Percentiles rank a stretch among this genome's conserved stretches.
Conservation (phyloP, 1,139 yeast species). For the Casaregolazyma lundiana region DNA sequence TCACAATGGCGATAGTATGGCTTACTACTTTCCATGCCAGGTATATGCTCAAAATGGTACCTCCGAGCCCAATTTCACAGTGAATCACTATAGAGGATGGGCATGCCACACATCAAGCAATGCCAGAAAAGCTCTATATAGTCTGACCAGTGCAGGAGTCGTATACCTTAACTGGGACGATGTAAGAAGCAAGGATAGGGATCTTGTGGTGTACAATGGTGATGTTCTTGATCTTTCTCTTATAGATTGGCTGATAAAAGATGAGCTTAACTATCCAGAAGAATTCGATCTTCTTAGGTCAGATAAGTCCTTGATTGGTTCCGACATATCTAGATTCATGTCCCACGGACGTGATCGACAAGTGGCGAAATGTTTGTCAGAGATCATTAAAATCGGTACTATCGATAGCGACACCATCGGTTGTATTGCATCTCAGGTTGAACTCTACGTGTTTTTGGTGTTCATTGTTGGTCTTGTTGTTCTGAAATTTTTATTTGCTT, state of each 20-base stretch:
- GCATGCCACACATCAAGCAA: slow-evolving; percentile 78
- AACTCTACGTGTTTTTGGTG: slow-evolving; percentile 71
- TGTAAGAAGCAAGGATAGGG: slow-evolving; percentile 62
- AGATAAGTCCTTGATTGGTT: slow-evolving; percentile 58
- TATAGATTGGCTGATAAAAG: slow-evolving; percentile 64
- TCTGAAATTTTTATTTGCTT: slow-evolving; percentile 75
- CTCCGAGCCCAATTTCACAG: slow-evolving; percentile 50
- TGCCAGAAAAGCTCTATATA: slow-evolving; percentile 68
- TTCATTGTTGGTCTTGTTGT: slow-evolving; percentile 79
- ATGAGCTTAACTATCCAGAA: slow-evolving; percentile 67
- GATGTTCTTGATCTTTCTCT: slow-evolving; percentile 76
- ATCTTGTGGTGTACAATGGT: slow-evolving; percentile 83
- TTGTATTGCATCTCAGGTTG: slow-evolving; percentile 88
- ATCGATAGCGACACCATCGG: slow-evolving; percentile 90
- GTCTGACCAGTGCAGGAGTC: slow-evolving; percentile 59
- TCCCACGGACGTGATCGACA: slow-evolving; percentile 64
- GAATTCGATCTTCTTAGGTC: slow-evolving; percentile 60
- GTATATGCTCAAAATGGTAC: slow-evolving; percentile 67
- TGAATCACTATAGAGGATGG: slow-evolving; percentile 70
- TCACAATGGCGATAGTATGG: slow-evolving; percentile 52
- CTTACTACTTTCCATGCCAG: slow-evolving; percentile 97
- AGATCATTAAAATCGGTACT: slow-evolving; percentile 81
- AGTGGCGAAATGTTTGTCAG: slow-evolving; percentile 79
- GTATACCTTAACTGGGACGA: slow-evolving; percentile 91
- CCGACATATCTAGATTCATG: slow-evolving; percentile 74